A percentile compares a stretch with the other conserved stretches of the same genome.
These are phyloP conservation scores for Extremus antarcticus DNA, from an alignment of 495 filamentous ascomycete species.

Conservation along the genomic window DNA sequence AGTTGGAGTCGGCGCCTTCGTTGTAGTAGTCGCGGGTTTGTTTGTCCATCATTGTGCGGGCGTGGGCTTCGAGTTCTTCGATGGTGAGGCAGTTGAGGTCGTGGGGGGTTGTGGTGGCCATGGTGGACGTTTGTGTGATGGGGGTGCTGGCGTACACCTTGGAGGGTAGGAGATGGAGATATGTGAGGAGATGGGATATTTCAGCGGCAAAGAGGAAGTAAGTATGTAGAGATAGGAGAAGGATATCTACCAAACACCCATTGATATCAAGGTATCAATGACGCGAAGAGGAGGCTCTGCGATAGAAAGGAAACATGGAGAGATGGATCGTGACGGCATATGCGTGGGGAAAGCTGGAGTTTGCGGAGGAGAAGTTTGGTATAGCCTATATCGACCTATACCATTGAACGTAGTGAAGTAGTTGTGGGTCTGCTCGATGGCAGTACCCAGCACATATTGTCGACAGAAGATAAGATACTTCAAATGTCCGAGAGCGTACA, in stretches of 20 bases:
- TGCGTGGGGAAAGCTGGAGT: background rate
- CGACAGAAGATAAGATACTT: too few species aligned
- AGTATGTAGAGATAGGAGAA: too few species aligned
- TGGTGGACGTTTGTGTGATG: background rate
- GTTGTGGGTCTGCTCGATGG: too few species aligned
- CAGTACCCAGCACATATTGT: too few species aligned
- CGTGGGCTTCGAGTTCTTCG: slow-evolving; percentile 18
- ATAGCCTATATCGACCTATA: too few species aligned
- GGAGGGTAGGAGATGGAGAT: too few species aligned
- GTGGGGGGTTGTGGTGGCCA: background rate
- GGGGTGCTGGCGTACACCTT: background rate
- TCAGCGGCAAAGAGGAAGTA: background rate
- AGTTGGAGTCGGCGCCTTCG: slow-evolving; percentile 35
- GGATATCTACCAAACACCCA: background rate
- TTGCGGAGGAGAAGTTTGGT: too few species aligned
- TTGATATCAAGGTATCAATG: background rate
- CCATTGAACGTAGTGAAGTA: too few species aligned
- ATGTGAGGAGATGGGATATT: background rate
- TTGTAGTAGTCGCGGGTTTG: slow-evolving; percentile 39
- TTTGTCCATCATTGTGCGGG: slow-evolving; percentile 22
- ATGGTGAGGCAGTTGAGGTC: slow-evolving; percentile 26
- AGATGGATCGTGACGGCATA: background rate
- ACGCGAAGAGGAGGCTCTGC: background rate
- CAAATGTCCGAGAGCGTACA: too few species aligned
- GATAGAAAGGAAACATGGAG: background rate